phyloP scores from a whole-genome alignment of 2,329 filamentous ascomycete species.

The Penicillium sp. region DNA sequence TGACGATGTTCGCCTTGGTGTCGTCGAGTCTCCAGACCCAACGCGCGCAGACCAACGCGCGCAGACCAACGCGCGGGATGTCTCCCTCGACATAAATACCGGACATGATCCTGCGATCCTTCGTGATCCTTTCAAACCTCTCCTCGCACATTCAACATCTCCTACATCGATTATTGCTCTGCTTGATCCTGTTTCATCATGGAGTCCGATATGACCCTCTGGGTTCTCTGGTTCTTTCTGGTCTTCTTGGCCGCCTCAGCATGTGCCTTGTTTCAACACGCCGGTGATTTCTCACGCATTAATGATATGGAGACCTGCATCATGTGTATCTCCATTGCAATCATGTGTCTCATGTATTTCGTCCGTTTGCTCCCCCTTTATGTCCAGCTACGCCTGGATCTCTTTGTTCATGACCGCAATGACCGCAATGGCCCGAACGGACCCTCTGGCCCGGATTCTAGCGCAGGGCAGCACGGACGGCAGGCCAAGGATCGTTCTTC shows the following conservation, averaged over 20 bases:
- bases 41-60: no score
- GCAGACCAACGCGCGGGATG: no score
- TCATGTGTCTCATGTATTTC: not conserved
- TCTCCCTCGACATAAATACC: not conserved
- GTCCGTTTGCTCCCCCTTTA: not conserved
- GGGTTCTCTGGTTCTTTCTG: no score
- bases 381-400: not conserved
- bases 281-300: not conserved
- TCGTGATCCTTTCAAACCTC: not conserved
- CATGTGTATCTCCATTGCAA: not conserved
- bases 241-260: not conserved
- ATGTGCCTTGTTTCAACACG: not conserved
- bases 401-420: not conserved
- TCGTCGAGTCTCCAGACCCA: no score
- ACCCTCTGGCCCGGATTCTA: not conserved
- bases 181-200: not conserved
- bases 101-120: not conserved
- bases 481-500: rapidly evolving
- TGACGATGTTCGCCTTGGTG: not conserved
- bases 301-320: rapidly evolving
- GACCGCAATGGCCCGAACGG: not conserved
- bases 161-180: not conserved
- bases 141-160: not conserved
- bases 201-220: not conserved
- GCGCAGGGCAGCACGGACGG: not conserved